Evolutionary conservation across 2,329 filamentous ascomycete genomes (phyloP).

Genomic region (Paecilomyces sp.): DNA sequence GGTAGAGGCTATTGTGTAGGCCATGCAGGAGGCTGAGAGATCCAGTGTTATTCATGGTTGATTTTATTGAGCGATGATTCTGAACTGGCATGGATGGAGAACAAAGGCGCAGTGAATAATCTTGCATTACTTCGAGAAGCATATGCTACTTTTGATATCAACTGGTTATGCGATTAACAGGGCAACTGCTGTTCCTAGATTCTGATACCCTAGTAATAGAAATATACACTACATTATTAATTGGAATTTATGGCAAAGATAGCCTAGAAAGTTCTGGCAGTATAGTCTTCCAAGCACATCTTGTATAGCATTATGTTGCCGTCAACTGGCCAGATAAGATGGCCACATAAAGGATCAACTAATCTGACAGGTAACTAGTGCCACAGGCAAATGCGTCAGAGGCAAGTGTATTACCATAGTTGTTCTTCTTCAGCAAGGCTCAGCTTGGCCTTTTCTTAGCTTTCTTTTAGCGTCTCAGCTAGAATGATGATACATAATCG

Average conservation of each 20-base stretch:
- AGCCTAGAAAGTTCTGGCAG: neutral
- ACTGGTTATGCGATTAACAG: neutral
- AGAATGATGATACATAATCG: neutral
- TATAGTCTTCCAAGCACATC: neutral
- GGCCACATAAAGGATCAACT: too few species aligned
- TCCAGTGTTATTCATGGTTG: conserved; percentile 50
- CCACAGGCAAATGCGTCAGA: too few species aligned
- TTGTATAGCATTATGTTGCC: too few species aligned
- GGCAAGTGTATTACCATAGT: too few species aligned
- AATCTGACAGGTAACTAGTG: too few species aligned
- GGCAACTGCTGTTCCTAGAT: neutral
- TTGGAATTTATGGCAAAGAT: neutral
- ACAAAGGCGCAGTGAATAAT: too few species aligned
- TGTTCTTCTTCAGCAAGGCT: too few species aligned
- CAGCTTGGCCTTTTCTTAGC: neutral
- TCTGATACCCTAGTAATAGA: neutral
- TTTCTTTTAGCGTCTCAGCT: neutral
- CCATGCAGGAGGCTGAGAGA: conserved; percentile 98
- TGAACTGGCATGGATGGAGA: too few species aligned
- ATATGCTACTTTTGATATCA: neutral
- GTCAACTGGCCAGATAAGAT: too few species aligned
- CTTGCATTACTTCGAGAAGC: neutral
- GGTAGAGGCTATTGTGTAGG: conserved; percentile 97
- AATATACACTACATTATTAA: neutral
- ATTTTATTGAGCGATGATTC: too few species aligned